phyloP scores from a whole-genome alignment of 306 rosid genomes.

The Castanopsis chinensis region DNA sequence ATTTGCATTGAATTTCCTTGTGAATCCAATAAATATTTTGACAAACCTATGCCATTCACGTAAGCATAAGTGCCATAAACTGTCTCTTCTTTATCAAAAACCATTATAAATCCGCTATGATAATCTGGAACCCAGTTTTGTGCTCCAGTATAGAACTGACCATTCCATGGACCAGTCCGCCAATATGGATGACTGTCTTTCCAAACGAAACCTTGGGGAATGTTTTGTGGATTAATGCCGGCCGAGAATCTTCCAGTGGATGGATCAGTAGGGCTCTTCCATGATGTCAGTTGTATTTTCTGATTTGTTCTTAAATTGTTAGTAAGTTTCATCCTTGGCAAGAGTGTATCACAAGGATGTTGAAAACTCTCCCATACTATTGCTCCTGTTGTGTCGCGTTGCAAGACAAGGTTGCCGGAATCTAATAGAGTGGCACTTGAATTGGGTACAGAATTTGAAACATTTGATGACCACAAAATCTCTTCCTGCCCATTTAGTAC shows the following conservation, averaged over 20 bases:
- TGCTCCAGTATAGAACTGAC: neutral
- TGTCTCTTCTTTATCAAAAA: neutral
- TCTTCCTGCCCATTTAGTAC: neutral
- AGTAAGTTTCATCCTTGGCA: constrained; percentile 9
- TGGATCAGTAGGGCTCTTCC: constrained; percentile 11
- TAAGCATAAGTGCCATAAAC: neutral
- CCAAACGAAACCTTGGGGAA: neutral
- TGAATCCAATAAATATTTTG: too few species aligned
- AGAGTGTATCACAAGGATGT: constrained; percentile 2
- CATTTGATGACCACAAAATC: constrained; percentile 21
- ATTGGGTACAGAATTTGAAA: neutral
- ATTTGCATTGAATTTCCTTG: too few species aligned
- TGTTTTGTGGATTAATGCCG: neutral
- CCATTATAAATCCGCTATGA: neutral
- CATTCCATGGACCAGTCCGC: constrained; percentile 28
- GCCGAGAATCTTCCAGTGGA: neutral
- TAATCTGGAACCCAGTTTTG: neutral
- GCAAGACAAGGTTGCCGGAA: constrained; percentile 25
- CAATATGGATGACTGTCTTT: neutral
- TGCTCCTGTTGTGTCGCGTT: neutral
- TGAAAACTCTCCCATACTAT: constrained; percentile 29
- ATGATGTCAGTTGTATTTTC: neutral
- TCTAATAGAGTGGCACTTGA: constrained; percentile 15
- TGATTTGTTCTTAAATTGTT: neutral
- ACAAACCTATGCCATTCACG: too few species aligned